Percentiles rank a stretch among this genome's conserved stretches.
Evolutionary conservation across 2,329 filamentous ascomycete genomes (phyloP).

Genomic region (Camptophora hylomeconis): DNA sequence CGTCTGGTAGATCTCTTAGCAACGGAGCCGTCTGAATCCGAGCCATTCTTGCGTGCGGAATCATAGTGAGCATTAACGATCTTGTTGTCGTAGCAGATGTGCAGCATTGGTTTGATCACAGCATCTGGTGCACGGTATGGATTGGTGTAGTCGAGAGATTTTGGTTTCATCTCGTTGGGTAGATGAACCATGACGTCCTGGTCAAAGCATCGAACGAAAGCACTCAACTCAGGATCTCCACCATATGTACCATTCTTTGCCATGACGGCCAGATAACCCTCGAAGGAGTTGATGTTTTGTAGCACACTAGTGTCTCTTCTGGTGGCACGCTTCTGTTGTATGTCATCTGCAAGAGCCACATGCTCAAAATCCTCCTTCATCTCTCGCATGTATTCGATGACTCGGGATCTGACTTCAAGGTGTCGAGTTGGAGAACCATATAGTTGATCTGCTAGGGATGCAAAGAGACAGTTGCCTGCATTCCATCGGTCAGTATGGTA

Average conservation of each 20-base stretch:
- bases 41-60: slow-evolving; percentile 16
- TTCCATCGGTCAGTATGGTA: slow-evolving; percentile 1
- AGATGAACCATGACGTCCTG: slow-evolving; percentile 39
- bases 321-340: slow-evolving; percentile 20
- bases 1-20: slow-evolving; percentile 3
- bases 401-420: slow-evolving; percentile 42
- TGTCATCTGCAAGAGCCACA: slow-evolving; percentile 43
- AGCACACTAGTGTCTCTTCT: slow-evolving; percentile 30
- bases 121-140: slow-evolving; percentile 9
- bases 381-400: slow-evolving; percentile 50
- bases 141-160: slow-evolving; percentile 13
- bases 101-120: slow-evolving; percentile 8
- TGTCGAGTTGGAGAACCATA: slow-evolving; percentile 48
- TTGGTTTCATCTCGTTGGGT: slow-evolving; percentile 12
- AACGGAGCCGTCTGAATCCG: slow-evolving; percentile 7
- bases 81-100: slow-evolving; percentile 19
- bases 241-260: slow-evolving; percentile 48
- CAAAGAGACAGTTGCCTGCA: slow-evolving; percentile 57
- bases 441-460: slow-evolving; percentile 54
- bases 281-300: slow-evolving; percentile 41
- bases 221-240: slow-evolving; percentile 54
- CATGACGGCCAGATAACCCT: slow-evolving; percentile 46
- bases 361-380: slow-evolving; percentile 55
- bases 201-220: slow-evolving; percentile 49
- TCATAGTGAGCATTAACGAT: slow-evolving; percentile 16